phyloP scores from a whole-genome alignment of 352 stramenopile species.

The Thalassiosira exigua region DNA sequence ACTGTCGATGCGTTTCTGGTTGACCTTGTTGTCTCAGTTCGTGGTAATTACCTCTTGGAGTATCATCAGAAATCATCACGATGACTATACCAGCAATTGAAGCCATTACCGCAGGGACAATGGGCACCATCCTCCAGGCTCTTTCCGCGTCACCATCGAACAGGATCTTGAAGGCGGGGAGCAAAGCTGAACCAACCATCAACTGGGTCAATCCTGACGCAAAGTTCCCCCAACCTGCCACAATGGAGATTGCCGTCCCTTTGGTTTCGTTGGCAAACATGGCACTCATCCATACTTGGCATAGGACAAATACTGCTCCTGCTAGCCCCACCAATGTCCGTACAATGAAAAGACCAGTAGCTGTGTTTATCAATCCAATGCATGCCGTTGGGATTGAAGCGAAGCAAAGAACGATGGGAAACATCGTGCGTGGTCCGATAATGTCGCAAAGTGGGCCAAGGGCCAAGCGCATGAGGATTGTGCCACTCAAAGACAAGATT shows the following conservation, averaged over 20 bases:
- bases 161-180: constrained; percentile 87
- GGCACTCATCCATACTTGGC: constrained; percentile 93
- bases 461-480: too few species aligned
- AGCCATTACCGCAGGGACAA: constrained; percentile 88
- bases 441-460: constrained; percentile 2
- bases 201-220: constrained; percentile 87
- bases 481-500: constrained; percentile 4
- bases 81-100: constrained; percentile 80
- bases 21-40: constrained; percentile 81
- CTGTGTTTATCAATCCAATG: not conserved
- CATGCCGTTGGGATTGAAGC: not conserved
- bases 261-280: constrained; percentile 91
- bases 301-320: constrained; percentile 92
- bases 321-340: constrained; percentile 92
- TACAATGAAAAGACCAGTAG: constrained; percentile 87
- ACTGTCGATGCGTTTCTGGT: constrained; percentile 39
- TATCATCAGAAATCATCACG: constrained; percentile 87
- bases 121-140: constrained; percentile 90
- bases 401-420: not conserved
- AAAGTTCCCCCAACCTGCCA: constrained; percentile 89
- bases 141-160: constrained; percentile 34
- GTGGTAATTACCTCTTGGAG: constrained; percentile 89
- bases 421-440: not conserved
- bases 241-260: constrained; percentile 90
- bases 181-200: constrained; percentile 67